Evolutionary conservation across 164 flowering plant species (phyloP).

Genomic region (Litsea cubeba): DNA sequence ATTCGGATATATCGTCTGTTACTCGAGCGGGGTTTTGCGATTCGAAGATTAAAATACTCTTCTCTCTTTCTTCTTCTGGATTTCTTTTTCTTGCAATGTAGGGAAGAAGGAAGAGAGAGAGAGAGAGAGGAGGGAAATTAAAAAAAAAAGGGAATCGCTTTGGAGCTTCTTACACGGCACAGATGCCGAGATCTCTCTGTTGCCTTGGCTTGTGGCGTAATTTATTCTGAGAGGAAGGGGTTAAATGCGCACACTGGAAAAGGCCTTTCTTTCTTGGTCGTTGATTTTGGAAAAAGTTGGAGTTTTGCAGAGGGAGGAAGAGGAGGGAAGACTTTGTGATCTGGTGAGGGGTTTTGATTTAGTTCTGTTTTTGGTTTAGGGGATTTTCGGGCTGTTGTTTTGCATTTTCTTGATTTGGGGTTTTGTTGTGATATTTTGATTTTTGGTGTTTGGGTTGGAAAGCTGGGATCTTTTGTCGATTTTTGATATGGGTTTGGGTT

Average conservation of each 20-base stretch:
- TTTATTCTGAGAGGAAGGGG: slow-evolving; percentile 33
- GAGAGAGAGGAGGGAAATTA: not conserved
- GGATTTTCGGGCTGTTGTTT: not conserved
- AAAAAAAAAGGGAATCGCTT: slow-evolving; percentile 35
- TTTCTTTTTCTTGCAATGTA: slow-evolving; percentile 62
- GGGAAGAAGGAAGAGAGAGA: slow-evolving; percentile 23
- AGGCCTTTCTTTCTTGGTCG: not conserved
- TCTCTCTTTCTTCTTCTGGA: not conserved
- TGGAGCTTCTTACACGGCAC: slow-evolving; percentile 81
- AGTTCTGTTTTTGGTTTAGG: not conserved
- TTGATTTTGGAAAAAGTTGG: not conserved
- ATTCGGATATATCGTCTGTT: not conserved
- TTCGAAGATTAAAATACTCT: too few species aligned
- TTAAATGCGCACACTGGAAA: slow-evolving; percentile 11
- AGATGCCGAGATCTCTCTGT: slow-evolving; percentile 57
- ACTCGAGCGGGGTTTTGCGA: too few species aligned
- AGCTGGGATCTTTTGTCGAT: not conserved
- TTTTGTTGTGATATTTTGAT: not conserved
- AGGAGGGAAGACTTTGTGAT: not conserved
- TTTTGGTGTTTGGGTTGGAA: not conserved
- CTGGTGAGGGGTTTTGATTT: slow-evolving; percentile 7
- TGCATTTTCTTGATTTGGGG: not conserved
- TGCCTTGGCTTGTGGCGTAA: slow-evolving; percentile 72
- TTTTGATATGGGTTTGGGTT: not conserved
- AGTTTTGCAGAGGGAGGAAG: not conserved